These are phyloP conservation scores for Lasiodiplodia citricola DNA, from an alignment of 2,329 filamentous ascomycete genomes.

Conservation along the genomic window DNA sequence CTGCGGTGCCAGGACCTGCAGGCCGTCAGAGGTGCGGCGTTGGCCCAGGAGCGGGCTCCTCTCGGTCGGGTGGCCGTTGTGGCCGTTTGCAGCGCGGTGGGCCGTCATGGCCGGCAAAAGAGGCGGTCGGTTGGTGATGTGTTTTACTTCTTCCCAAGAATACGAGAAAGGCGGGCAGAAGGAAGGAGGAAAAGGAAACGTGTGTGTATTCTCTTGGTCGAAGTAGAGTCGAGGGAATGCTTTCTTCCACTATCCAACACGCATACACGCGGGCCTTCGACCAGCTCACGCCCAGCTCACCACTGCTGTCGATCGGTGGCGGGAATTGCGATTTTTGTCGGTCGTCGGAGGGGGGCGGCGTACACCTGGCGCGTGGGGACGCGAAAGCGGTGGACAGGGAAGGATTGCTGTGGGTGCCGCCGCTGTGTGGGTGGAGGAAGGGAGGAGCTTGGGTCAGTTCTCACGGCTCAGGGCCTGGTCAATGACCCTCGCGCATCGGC, in stretches of 20 bases:
- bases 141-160: not conserved
- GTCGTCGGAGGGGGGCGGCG: not conserved
- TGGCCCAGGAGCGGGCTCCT: constrained; percentile 54
- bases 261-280: not conserved
- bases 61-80: constrained; percentile 48
- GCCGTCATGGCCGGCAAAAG: constrained; percentile 7
- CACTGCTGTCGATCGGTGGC: not conserved
- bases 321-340: not conserved
- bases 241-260: not conserved
- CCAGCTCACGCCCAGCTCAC: not conserved
- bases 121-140: not conserved
- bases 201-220: too few species aligned
- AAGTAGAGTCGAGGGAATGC: not conserved
- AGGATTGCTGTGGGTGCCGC: not conserved
- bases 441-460: not conserved
- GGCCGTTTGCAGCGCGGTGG: constrained; percentile 33
- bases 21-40: constrained; percentile 19
- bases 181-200: too few species aligned
- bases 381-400: not conserved
- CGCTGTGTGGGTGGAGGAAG: not conserved
- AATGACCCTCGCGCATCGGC: constrained; percentile 8
- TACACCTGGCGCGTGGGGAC: not conserved
- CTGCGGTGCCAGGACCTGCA: constrained; percentile 26
- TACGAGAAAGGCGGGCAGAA: not conserved
- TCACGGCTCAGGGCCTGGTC: constrained; percentile 8